Percentiles rank a stretch among this genome's conserved stretches.
These are phyloP conservation scores for Incumbomyces delicatus DNA, from an alignment of 2,329 filamentous ascomycete genomes.

Conservation along the genomic window DNA sequence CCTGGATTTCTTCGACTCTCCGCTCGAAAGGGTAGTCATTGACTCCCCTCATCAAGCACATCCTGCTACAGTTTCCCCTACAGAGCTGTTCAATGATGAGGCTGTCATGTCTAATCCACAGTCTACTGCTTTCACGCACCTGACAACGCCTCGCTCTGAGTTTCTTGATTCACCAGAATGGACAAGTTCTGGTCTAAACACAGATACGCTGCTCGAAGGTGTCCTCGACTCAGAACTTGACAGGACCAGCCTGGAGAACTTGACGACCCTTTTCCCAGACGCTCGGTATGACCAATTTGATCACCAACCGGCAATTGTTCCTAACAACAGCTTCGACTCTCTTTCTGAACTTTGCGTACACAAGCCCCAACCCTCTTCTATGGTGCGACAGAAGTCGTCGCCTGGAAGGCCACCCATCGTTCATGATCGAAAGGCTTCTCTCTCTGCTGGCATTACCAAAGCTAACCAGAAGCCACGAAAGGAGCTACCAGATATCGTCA, in stretches of 20 bases:
- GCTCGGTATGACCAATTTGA: conserved; percentile 23
- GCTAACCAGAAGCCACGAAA: conserved; percentile 62
- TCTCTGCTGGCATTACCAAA: conserved; percentile 53
- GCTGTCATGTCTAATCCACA: conserved; percentile 55
- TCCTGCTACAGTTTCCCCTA: conserved; percentile 62
- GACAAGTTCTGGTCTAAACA: conserved; percentile 19
- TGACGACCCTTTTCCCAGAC: conserved; percentile 20
- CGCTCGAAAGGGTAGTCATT: conserved; percentile 11
- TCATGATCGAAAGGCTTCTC: conserved; percentile 52
- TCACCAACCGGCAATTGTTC: conserved; percentile 16
- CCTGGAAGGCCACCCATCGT: conserved; percentile 27
- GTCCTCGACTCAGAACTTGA: conserved; percentile 19
- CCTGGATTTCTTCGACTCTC: conserved; percentile 14
- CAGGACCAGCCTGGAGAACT: conserved; percentile 14
- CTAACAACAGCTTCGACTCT: conserved; percentile 10
- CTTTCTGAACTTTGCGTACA: conserved; percentile 17
- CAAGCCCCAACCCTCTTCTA: conserved; percentile 11
- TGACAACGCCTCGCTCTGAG: conserved; percentile 54
- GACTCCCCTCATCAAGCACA: conserved; percentile 10
- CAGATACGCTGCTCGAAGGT: conserved; percentile 19
- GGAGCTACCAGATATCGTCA: conserved; percentile 60
- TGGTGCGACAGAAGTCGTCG: conserved; percentile 26
- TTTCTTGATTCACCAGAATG: conserved; percentile 56
- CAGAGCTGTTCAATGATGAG: conserved; percentile 60
- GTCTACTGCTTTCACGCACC: conserved; percentile 64